Percentiles rank a stretch among this genome's conserved stretches.
phyloP scores from a whole-genome alignment of 2,329 filamentous ascomycete genomes.

The Penicillium sp. region DNA sequence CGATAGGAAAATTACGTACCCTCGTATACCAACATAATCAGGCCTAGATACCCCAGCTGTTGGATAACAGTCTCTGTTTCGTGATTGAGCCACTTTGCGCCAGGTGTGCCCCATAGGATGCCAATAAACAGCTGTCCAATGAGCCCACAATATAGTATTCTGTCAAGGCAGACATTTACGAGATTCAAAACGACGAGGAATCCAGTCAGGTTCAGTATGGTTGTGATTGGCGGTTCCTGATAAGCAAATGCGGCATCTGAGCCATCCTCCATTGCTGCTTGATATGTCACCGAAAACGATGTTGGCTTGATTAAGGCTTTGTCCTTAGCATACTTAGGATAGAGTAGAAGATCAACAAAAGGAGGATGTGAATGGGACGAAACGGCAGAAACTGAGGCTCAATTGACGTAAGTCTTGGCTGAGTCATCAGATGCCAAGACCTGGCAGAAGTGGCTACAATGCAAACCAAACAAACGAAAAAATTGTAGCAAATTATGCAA shows the following conservation, averaged over 20 bases:
- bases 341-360: no score
- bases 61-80: slow-evolving; percentile 54
- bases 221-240: slow-evolving; percentile 57
- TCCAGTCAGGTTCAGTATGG: slow-evolving; percentile 56
- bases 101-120: slow-evolving; percentile 64
- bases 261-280: no score
- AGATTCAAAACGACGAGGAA: slow-evolving; percentile 61
- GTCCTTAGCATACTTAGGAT: no score
- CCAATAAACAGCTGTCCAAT: slow-evolving; percentile 68
- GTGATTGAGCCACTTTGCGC: slow-evolving; percentile 54
- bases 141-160: slow-evolving; percentile 62
- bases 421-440: no score
- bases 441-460: no score
- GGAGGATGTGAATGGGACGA: no score
- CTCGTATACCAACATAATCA: slow-evolving; percentile 69
- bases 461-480: no score
- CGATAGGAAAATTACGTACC: slow-evolving; percentile 36
- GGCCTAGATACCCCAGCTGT: slow-evolving; percentile 65
- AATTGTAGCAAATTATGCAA: slow-evolving; percentile 4
- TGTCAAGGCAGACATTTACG: slow-evolving; percentile 54
- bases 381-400: no score
- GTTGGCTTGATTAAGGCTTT: no score
- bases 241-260: slow-evolving; percentile 42
- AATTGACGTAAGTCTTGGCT: no score
- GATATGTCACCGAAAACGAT: no score